phyloP scores from a whole-genome alignment of 805 yeast species.

The Blastobotrys terrestris region DNA sequence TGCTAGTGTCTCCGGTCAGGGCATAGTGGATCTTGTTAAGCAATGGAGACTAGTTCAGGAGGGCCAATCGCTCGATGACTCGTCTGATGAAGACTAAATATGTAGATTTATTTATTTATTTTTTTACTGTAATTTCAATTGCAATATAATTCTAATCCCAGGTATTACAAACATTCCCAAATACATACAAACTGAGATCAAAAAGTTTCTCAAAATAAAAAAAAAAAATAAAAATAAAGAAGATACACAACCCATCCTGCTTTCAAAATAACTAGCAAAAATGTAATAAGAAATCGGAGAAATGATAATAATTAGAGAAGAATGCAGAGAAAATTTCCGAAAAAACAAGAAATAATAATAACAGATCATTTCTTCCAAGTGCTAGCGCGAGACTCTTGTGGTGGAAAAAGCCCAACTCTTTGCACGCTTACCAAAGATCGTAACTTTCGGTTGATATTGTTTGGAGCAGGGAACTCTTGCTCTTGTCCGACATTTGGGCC shows the following conservation, averaged over 20 bases:
- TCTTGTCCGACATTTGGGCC: constrained; percentile 41
- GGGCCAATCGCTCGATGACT: constrained; percentile 4
- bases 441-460: constrained; percentile 29
- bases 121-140: neutral
- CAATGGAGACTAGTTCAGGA: constrained; percentile 11
- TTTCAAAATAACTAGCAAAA: neutral
- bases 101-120: neutral
- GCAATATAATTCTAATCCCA: no score
- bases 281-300: no score
- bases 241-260: no score
- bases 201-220: no score
- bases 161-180: no score
- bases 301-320: no score
- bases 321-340: no score
- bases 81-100: neutral
- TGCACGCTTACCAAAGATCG: constrained; percentile 31
- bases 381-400: constrained; percentile 10
- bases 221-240: no score
- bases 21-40: constrained; percentile 11
- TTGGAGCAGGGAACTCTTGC: constrained; percentile 37
- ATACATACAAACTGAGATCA: no score
- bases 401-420: constrained; percentile 21
- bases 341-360: no score
- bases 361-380: neutral
- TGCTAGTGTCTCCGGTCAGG: constrained; percentile 47